phyloP scores from a whole-genome alignment of 805 yeast genomes.

The Candida dendrica region DNA sequence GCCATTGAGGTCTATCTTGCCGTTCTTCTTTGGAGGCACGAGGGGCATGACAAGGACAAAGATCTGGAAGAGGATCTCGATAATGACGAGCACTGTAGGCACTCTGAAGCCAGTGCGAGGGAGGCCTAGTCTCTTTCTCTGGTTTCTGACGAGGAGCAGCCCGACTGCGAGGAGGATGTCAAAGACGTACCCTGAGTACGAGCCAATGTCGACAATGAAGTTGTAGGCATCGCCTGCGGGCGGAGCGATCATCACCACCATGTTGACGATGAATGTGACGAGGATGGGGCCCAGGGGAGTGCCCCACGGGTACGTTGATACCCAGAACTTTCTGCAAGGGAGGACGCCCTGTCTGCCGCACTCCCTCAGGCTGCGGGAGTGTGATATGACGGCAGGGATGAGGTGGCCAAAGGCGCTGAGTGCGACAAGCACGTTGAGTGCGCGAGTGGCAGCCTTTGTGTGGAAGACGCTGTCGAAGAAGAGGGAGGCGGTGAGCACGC shows the following conservation, averaged over 20 bases:
- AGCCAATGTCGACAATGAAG: conserved; percentile 49
- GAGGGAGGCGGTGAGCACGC: conserved; percentile 23
- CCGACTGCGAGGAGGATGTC: conserved; percentile 57
- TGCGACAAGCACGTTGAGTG: conserved; percentile 40
- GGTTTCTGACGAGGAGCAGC: conserved; percentile 46
- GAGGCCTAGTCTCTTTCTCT: conserved; percentile 36
- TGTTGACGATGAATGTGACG: conserved; percentile 48
- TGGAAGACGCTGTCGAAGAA: conserved; percentile 28
- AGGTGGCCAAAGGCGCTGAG: conserved; percentile 43
- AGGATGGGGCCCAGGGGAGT: conserved; percentile 54
- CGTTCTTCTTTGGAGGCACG: conserved; percentile 49
- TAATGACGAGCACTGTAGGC: conserved; percentile 46
- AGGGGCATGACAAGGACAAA: conserved; percentile 69
- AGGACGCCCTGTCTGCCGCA: conserved; percentile 45
- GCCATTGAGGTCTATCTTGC: conserved; percentile 26
- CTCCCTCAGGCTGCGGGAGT: conserved; percentile 42
- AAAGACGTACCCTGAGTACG: conserved; percentile 71
- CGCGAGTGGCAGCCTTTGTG: conserved; percentile 32
- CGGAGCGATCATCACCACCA: conserved; percentile 35
- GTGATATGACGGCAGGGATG: conserved; percentile 40
- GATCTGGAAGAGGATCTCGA: conserved; percentile 54
- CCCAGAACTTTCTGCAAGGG: conserved; percentile 38
- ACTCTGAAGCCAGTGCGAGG: conserved; percentile 62
- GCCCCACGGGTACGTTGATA: conserved; percentile 35
- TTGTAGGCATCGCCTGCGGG: conserved; percentile 44